Percentiles rank a stretch among this genome's conserved stretches.
Evolutionary conservation across 169 alveolate genomes (phyloP).

Genomic region (Toxoplasma gondii): DNA sequence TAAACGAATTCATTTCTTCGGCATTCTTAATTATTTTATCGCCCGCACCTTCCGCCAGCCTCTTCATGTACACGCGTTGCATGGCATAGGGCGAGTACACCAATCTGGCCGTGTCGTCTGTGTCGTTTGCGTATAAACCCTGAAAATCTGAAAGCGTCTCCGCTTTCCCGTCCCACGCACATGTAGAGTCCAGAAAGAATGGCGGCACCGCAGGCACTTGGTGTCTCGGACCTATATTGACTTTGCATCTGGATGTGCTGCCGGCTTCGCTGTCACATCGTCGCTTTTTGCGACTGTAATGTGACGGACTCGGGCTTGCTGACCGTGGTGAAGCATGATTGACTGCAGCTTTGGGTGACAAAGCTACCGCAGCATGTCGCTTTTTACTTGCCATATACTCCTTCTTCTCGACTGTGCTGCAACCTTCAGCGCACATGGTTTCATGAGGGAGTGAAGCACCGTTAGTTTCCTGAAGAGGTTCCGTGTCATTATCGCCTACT

Average conservation of each 20-base stretch:
- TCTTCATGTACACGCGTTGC: slow-evolving; percentile 76
- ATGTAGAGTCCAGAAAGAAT: slow-evolving; percentile 75
- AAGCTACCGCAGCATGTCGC: not conserved
- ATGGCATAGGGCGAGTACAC: slow-evolving; percentile 82
- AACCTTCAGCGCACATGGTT: not conserved
- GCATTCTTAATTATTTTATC: slow-evolving; percentile 79
- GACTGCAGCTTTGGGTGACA: not conserved
- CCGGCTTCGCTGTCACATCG: not conserved
- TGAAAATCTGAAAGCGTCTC: slow-evolving; percentile 22
- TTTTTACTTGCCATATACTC: slow-evolving; percentile 13
- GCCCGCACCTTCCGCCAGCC: slow-evolving; percentile 76
- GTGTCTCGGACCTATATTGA: slow-evolving; percentile 81
- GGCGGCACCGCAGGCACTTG: slow-evolving; percentile 86
- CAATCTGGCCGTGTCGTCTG: slow-evolving; percentile 73
- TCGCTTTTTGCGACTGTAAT: slow-evolving; percentile 18
- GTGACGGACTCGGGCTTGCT: slow-evolving; percentile 26
- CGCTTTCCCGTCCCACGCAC: not conserved
- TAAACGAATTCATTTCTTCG: slow-evolving; percentile 79
- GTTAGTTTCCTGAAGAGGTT: not conserved
- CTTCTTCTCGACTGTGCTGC: not conserved
- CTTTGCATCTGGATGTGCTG: slow-evolving; percentile 41
- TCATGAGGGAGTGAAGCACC: not conserved
- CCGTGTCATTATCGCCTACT: not conserved
- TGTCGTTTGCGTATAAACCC: slow-evolving; percentile 68
- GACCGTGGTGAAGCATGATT: not conserved